A percentile compares a stretch with the other conserved stretches of the same genome.
Conservation (phyloP, 805 yeast species). For the Clavispora carvajalis region DNA sequence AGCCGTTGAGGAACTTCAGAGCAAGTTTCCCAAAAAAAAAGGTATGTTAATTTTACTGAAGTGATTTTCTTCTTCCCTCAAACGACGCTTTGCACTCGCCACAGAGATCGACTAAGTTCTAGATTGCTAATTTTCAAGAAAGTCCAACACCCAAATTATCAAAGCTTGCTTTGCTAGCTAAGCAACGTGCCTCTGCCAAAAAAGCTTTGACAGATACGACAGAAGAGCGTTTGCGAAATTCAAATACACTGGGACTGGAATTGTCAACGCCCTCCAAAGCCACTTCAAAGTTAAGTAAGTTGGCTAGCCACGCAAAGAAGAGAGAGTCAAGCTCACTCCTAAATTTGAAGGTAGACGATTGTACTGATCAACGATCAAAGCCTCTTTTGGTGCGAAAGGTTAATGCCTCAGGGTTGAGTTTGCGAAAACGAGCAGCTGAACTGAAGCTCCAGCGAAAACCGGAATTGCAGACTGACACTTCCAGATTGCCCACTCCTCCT, state of each 20-base stretch:
- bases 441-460: not conserved
- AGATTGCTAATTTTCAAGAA: conserved; percentile 16
- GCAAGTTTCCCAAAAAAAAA: conserved; percentile 27
- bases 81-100: not conserved
- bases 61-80: not conserved
- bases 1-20: conserved; percentile 44
- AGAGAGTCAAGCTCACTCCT: not conserved
- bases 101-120: conserved; percentile 7
- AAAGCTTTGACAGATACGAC: not conserved
- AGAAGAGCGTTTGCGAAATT: not conserved
- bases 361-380: not conserved
- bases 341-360: not conserved
- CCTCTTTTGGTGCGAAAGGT: not conserved
- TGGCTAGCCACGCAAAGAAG: conserved; percentile 4
- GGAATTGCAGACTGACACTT: not conserved
- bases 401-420: not conserved
- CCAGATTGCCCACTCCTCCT: not conserved
- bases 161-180: conserved; percentile 14
- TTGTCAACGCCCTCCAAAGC: not conserved
- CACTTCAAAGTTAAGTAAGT: conserved; percentile 5
- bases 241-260: not conserved
- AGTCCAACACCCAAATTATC: conserved; percentile 13
- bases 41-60: conserved; percentile 37
- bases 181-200: conserved; percentile 5
- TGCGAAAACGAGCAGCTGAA: not conserved